Percentiles rank a stretch among this genome's conserved stretches.
phyloP scores from a whole-genome alignment of 305 asterid species.

The Fraxinus nigra region DNA sequence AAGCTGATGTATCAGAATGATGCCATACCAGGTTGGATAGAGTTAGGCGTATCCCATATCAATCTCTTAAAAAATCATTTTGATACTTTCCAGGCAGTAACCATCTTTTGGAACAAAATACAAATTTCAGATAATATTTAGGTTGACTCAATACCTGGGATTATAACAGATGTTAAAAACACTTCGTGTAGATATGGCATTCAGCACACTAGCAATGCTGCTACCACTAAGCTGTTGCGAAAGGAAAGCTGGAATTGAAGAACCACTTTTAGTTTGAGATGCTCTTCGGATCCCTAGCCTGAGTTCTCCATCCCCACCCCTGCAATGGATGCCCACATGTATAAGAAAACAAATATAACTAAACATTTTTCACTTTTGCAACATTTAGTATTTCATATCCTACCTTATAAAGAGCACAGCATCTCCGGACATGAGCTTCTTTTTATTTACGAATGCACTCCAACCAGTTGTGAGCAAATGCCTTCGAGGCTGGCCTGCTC shows the following conservation, averaged over 20 bases:
- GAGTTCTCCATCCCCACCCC: conserved; percentile 95
- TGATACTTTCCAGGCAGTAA: not conserved
- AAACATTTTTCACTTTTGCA: not conserved
- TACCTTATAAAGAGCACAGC: conserved; percentile 97
- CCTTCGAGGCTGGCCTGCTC: conserved; percentile 97
- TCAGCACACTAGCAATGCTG: conserved; percentile 54
- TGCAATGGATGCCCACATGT: conserved; percentile 26
- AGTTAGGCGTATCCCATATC: not conserved
- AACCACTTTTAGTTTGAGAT: conserved; percentile 53
- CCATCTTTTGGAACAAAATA: not conserved
- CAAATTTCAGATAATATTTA: not conserved
- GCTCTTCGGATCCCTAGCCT: conserved; percentile 97
- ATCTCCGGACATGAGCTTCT: conserved; percentile 91
- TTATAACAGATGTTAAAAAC: conserved; percentile 69
- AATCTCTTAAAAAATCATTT: not conserved
- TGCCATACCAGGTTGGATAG: not conserved
- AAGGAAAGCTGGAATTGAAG: conserved; percentile 40
- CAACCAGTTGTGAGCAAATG: conserved; percentile 99
- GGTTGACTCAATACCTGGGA: conserved; percentile 66
- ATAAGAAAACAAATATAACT: conserved; percentile 15
- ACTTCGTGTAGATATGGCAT: conserved; percentile 55
- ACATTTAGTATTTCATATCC: conserved; percentile 8
- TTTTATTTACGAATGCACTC: conserved; percentile 97
- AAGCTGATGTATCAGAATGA: not conserved
- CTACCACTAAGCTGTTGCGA: conserved; percentile 53